Evolutionary conservation across 2,329 filamentous ascomycete species (phyloP), one percentile per base, ranked within the genome.

Genomic region (Penicillium concentricum): DNA sequence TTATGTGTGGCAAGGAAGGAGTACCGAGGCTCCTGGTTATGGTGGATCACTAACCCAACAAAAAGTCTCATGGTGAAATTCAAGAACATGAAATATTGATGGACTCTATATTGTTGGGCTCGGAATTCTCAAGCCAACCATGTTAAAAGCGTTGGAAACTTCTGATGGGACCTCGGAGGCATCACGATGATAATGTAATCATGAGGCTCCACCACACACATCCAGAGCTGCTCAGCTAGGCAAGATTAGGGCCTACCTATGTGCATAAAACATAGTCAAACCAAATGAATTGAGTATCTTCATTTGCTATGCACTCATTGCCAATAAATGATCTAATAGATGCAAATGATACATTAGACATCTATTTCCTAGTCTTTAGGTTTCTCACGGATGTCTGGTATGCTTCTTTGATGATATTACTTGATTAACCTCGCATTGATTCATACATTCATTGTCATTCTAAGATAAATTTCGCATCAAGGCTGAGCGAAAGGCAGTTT

Each of bases 181-280:
- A 47, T 28, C 46, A 18, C 15, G 34, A 49, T 38, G 34, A 49
- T 38, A 38, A 49, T 49, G 34, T 38, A 49, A 49, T 49, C 45
- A 28, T 18, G 12, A 10, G 16, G 42, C n/a, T 8, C 13, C 15
- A 6, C 5, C 39, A 22, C 20, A 41, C 13, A 41, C 3, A 6
- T 10, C 28, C 28, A 8, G 9, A 2, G 28, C 28, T 9, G 3
- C 28, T 8, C 24, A 12, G n/a, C n/a, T 12, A n/a, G 13, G 5
- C 15, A 39, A 9, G 16, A 28, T 9, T 28, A 8, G 28, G 9
- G 28, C 5, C 34, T 9, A n/a, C 34, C 5, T n/a, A 20, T 12
- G 10, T 20, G n/a, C n/a, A n/a, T n/a, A n/a, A n/a, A n/a, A 8
- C 16, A 7, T 7, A 13, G 10, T 18, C 10, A 28, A 28, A n/a